Conservation (phyloP, 129 eudicot species). For the Pittosporum tobira region DNA sequence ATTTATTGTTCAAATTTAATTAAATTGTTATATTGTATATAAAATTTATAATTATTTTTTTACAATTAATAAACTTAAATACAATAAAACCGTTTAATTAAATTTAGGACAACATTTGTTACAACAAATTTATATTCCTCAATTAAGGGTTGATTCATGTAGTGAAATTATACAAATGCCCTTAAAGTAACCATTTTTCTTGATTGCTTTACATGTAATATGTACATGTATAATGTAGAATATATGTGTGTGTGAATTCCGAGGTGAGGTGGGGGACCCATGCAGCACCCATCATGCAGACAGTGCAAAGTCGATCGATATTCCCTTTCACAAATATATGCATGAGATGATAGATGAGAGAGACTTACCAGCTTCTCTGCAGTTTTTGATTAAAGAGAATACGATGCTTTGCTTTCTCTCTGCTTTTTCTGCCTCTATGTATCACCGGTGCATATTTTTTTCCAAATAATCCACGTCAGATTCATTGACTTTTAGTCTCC, state of each 20-base stretch:
- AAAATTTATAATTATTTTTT: too few relatives aligned
- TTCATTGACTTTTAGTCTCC: too few relatives aligned
- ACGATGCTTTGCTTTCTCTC: constrained; percentile 17
- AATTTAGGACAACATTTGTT: too few relatives aligned
- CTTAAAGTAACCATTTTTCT: constrained; percentile 6
- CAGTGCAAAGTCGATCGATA: neutral
- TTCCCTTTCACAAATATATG: neutral
- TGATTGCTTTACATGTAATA: neutral
- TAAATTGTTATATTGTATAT: too few relatives aligned
- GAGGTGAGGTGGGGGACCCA: constrained; percentile 14
- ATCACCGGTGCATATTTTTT: too few relatives aligned
- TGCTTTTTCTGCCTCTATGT: neutral
- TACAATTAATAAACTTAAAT: too few relatives aligned
- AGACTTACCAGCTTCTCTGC: neutral
- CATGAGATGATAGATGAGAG: too few relatives aligned
- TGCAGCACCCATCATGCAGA: constrained; percentile 19
- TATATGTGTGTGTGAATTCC: neutral
- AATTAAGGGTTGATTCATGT: neutral
- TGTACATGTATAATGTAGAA: neutral
- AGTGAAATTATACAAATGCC: neutral
- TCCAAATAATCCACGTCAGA: too few relatives aligned
- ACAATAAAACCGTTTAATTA: too few relatives aligned
- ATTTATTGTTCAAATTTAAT: too few relatives aligned
- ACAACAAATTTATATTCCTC: too few relatives aligned
- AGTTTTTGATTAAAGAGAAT: constrained; percentile 5